Conservation (phyloP, 352 stramenopile genomes). For the Phytophthora pseudosyringae region DNA sequence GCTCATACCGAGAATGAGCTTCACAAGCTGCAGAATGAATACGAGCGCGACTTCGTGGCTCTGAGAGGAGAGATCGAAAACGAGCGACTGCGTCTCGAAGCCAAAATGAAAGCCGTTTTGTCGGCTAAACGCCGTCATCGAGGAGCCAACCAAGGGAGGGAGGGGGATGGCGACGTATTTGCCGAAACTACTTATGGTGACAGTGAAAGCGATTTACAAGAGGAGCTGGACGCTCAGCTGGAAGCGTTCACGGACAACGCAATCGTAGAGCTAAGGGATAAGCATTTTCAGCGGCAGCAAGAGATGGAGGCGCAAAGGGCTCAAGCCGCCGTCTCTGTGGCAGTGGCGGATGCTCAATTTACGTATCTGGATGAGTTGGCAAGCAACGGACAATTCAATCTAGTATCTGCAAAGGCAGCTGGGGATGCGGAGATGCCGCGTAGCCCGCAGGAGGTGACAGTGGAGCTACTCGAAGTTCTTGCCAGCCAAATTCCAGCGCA, state of each 20-base stretch:
- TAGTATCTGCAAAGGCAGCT: background rate
- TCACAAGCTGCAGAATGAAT: conserved; percentile 26
- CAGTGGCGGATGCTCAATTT: conserved; percentile 28
- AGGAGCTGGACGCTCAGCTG: conserved; percentile 28
- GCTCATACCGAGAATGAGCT: conserved; percentile 19
- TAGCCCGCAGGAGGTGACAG: conserved; percentile 9
- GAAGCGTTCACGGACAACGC: conserved; percentile 18
- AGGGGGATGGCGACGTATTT: background rate
- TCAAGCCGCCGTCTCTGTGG: conserved; percentile 16
- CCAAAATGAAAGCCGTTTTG: conserved; percentile 24
- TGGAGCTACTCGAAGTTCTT: conserved; percentile 29
- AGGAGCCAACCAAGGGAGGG: background rate
- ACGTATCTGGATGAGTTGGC: conserved; percentile 17
- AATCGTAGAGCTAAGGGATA: conserved; percentile 19
- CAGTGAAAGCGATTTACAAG: conserved; percentile 7
- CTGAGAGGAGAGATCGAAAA: conserved; percentile 26
- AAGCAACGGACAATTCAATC: background rate
- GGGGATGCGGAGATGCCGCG: background rate
- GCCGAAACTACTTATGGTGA: background rate
- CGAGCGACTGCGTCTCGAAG: conserved; percentile 27
- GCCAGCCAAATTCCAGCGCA: conserved; percentile 28
- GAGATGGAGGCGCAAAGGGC: conserved; percentile 23
- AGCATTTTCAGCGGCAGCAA: conserved; percentile 24
- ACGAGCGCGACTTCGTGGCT: conserved; percentile 19
- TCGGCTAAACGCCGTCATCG: conserved; percentile 13